Evolutionary conservation across 2,329 filamentous ascomycete species (phyloP).

Genomic region (Calonectria pteridis): DNA sequence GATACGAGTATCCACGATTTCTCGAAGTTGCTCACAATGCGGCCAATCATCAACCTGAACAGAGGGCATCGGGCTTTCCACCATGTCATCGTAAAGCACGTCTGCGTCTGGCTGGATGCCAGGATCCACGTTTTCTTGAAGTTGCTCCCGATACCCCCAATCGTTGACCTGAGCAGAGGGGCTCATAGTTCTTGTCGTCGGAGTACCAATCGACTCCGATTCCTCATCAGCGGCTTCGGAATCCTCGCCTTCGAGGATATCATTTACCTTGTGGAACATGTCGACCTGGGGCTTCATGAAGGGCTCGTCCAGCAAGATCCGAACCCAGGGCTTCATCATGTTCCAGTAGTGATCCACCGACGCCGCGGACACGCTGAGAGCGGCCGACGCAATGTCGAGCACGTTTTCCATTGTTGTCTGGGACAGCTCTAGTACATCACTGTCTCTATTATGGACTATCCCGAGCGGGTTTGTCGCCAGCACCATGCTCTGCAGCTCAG

Average conservation of each 20-base stretch:
- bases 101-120: background rate
- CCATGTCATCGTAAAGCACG: no score
- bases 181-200: background rate
- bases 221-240: background rate
- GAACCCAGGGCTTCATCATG: background rate
- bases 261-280: background rate
- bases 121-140: background rate
- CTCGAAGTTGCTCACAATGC: background rate
- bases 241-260: background rate
- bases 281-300: background rate
- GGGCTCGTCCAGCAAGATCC: background rate
- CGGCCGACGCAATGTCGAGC: background rate
- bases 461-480: background rate
- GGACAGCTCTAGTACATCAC: background rate
- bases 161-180: background rate
- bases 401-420: background rate
- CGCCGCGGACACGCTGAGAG: background rate
- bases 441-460: background rate
- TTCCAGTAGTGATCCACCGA: background rate
- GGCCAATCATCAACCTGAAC: background rate
- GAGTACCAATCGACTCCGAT: background rate
- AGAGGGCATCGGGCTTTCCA: background rate
- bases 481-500: background rate
- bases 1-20: no score
- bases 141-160: background rate